Base-by-base conservation (phyloP, 768 basidiomycete genomes). In the Mycena vulgaris region DNA sequence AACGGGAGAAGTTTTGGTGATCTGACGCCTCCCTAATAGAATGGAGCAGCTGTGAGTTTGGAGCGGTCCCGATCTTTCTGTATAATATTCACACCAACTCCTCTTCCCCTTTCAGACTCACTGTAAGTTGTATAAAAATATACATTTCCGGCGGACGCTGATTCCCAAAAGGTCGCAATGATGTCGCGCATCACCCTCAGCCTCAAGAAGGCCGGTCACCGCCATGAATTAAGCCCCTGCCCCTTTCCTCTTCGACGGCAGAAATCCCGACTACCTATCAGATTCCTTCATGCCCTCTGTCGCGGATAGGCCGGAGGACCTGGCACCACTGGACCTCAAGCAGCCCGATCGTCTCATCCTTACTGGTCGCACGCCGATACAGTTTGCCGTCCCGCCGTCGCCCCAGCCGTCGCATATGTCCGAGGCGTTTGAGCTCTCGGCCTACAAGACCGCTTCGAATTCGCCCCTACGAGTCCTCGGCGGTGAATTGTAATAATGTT, bases 151-250 rank as follows among this genome's bases (percentile, higher is more conserved):
- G 14, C 45, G n/a, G 39, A 21, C 40, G 13, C 57, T 53, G 25
- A 47, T 42, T 35, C 23, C 35, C n/a, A 17, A 21, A 47, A 84
- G 70, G 86, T 87, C 28, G 80, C 83, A 2, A 87, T 87, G 82
- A 83, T 86, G 77, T 85, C 84, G 2, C 80, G 86, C 39, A 86
- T 87, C 62, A 85, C 86, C 13, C 78, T 86, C 13, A 81, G 81
- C 68, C 78, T 87, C 5, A 81, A 71, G 70, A 84, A 79, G 59
- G 69, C 70, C 27, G 73, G 69, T 19, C 72, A 56, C n/a, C 51
- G 30, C 33, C 55, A 56, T 11, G 62, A 68, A 27, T 52, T 58
- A 2, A 57, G 37, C 40, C 40, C 49, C 48, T n/a, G 14, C 42
- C 25, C 60, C 66, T 5, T 59, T 55, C 23, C 30, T 72, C 19